Evolutionary conservation across 2,329 filamentous ascomycete species (phyloP).

Genomic region (Stemphylium vesicarium): DNA sequence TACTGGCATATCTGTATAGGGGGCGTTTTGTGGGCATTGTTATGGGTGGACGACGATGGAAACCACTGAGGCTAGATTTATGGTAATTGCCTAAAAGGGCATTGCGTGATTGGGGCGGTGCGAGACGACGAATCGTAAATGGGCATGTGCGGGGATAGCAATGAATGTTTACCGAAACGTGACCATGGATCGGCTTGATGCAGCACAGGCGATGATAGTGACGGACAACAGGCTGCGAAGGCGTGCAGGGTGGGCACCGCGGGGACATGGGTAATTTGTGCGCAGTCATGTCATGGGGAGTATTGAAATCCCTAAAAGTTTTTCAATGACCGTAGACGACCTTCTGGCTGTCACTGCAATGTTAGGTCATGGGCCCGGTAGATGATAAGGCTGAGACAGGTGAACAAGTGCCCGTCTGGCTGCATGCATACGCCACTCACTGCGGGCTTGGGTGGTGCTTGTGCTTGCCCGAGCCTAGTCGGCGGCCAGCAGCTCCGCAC

Average conservation of each 20-base stretch:
- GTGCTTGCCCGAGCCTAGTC: conserved; percentile 5
- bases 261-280: neutral
- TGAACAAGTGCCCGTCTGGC: neutral
- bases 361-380: neutral
- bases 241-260: neutral
- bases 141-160: conserved; percentile 3
- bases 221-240: neutral
- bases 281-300: neutral
- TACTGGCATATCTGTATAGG: conserved; percentile 8
- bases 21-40: conserved; percentile 11
- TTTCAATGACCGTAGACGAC: neutral
- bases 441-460: conserved; percentile 4
- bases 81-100: neutral
- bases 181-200: neutral
- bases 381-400: conserved; percentile 8
- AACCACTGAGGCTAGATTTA: neutral
- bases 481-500: conserved; percentile 16
- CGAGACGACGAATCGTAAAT: neutral
- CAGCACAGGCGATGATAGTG: neutral
- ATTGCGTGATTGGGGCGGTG: neutral
- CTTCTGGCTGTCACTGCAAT: neutral
- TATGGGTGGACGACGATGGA: neutral
- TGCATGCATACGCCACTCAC: conserved; percentile 9
- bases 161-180: neutral
- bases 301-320: too few species aligned